Percentiles rank a stretch among this genome's conserved stretches.
phyloP scores from a whole-genome alignment of 768 basidiomycete species.

The Pleurotus citrinopileatus region DNA sequence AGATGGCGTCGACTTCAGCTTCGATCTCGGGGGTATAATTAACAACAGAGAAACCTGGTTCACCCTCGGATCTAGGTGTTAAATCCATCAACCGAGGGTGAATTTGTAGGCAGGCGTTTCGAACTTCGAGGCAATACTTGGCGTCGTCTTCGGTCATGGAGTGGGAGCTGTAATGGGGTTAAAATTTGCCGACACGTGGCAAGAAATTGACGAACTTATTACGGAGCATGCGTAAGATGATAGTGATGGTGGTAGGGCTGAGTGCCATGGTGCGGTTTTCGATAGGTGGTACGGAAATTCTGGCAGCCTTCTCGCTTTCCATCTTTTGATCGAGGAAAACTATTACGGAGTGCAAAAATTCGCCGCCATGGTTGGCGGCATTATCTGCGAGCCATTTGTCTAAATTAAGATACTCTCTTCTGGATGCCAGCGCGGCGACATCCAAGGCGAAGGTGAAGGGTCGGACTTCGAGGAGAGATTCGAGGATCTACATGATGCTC shows the following conservation, averaged over 20 bases:
- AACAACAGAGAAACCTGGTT: slow-evolving; percentile 90
- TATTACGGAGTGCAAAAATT: slow-evolving; percentile 85
- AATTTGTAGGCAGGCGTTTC: slow-evolving; percentile 90
- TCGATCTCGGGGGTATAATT: slow-evolving; percentile 88
- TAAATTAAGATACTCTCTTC: slow-evolving; percentile 90
- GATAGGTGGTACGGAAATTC: slow-evolving; percentile 73
- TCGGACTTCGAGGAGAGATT: slow-evolving; percentile 85
- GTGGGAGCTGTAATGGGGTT: slow-evolving; percentile 47
- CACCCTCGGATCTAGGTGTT: slow-evolving; percentile 78
- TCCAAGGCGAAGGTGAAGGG: slow-evolving; percentile 91
- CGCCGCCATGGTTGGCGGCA: slow-evolving; percentile 74
- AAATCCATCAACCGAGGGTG: slow-evolving; percentile 97
- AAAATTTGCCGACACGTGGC: background rate
- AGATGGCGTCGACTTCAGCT: slow-evolving; percentile 90
- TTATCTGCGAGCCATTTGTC: slow-evolving; percentile 97
- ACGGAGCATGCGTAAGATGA: slow-evolving; percentile 87
- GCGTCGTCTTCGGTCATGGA: slow-evolving; percentile 78
- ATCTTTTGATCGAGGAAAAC: slow-evolving; percentile 92
- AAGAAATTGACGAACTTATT: slow-evolving; percentile 55
- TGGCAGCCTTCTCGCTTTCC: slow-evolving; percentile 77
- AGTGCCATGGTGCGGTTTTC: slow-evolving; percentile 84
- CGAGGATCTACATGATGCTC: slow-evolving; percentile 62
- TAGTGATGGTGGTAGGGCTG: slow-evolving; percentile 86
- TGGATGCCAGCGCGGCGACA: slow-evolving; percentile 89
- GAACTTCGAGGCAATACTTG: slow-evolving; percentile 85